Base-by-base conservation (phyloP, 768 basidiomycete species). In the Boletus patriciae region DNA sequence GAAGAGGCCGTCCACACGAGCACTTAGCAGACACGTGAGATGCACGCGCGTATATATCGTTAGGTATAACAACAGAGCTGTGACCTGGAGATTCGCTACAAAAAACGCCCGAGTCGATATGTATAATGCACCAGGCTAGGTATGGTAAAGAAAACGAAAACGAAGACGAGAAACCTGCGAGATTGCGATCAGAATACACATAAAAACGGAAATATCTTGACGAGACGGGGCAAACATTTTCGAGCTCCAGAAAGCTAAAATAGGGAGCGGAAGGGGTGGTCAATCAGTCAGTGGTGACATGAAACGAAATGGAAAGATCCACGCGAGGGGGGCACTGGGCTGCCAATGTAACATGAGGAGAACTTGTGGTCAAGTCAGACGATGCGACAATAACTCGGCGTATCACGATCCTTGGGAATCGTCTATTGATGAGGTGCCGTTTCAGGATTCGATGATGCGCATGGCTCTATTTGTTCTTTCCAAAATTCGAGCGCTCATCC, bases 381-480 rank as follows among this genome's bases (percentile, higher is more conserved):
- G 54, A 62, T 31, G 42, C 48, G 19, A 51, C 66, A 55, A 55
- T 66, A 61, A 71, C 69, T 81, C 70, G 80, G 71, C 66, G 74
- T 67, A 86, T 77, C 56, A 73, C 66, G 49, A 87, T 77, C 44
- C 76, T 74, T 83, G 76, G 2, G 70, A 38, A 46, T 77, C 74
- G 57, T 79, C 76, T 33, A 68, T 62, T 51, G 72, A 59, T 57
- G 73, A 76, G 11, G 80, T 54, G 88, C 92, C 34, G 98, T 98
- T 63, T 86, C 83, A 54, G 88, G 87, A 57, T 99, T 31, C 29
- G 29, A n/a, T n/a, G n/a, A n/a, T 70, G 97, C 97, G 93, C 95
- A 77, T 62, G 94, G 88, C 5, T 34, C 16, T 37, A 10, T 15
- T 3, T 2, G 0, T 36, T 23, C 6, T 46, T 34, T 13, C 12